Evolutionary conservation across 345 rosid species (phyloP).

Genomic region (Syzygium oleosum): DNA sequence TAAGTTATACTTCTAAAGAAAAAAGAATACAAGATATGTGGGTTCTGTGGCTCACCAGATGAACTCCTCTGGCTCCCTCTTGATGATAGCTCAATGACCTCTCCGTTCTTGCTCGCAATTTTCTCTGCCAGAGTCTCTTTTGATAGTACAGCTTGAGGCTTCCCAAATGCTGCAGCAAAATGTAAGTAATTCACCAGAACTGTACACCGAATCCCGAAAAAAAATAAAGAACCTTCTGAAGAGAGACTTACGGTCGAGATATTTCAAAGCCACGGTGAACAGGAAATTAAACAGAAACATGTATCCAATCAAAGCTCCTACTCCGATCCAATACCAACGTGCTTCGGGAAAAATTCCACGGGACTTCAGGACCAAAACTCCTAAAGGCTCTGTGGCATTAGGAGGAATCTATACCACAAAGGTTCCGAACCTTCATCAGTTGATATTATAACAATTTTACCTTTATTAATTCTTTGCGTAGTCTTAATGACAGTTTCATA

Average conservation of each 20-base stretch:
- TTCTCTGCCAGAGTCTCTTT: constrained; percentile 39
- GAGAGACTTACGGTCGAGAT: constrained; percentile 56
- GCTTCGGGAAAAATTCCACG: constrained; percentile 67
- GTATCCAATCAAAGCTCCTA: constrained; percentile 58
- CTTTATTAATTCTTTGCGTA: not conserved
- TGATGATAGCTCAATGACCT: constrained; percentile 23
- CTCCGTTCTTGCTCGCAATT: constrained; percentile 16
- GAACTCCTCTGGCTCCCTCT: constrained; percentile 11
- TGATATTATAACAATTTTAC: not conserved
- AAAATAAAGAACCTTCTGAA: not conserved
- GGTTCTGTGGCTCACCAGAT: constrained; percentile 15
- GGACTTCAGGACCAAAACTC: constrained; percentile 52
- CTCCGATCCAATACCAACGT: constrained; percentile 83
- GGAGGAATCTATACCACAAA: constrained; percentile 33
- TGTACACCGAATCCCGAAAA: not conserved
- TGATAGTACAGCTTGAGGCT: constrained; percentile 45
- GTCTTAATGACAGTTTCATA: not conserved
- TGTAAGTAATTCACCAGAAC: not conserved
- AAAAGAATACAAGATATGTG: not conserved
- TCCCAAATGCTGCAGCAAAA: constrained; percentile 44
- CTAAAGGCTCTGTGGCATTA: constrained; percentile 54
- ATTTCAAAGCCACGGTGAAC: constrained; percentile 58
- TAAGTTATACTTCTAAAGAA: not conserved
- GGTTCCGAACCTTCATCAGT: not conserved
- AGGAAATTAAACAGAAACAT: constrained; percentile 53